Conservation (phyloP, 176 grass and related monocot genomes). For the Olyra latifolia region DNA sequence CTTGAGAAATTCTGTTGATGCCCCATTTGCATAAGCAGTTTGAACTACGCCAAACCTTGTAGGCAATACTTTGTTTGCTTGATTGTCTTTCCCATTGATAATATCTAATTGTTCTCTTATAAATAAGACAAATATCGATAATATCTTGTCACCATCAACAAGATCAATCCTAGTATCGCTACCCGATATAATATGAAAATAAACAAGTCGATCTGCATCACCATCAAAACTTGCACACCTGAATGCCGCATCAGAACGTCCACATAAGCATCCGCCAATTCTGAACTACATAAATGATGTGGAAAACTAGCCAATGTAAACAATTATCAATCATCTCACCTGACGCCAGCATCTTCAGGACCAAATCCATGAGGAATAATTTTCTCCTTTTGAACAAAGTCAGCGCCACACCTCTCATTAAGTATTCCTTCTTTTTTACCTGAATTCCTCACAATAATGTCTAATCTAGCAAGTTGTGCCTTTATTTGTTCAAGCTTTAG, state of each 20-base stretch:
- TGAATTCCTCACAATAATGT: slow-evolving; percentile 69
- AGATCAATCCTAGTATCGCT: slow-evolving; percentile 68
- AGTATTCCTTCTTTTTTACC: slow-evolving; percentile 87
- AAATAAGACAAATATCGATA: slow-evolving; percentile 86
- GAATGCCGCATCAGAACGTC: slow-evolving; percentile 39
- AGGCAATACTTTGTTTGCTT: slow-evolving; percentile 41
- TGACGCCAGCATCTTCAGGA: slow-evolving; percentile 56
- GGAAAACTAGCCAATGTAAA: neutral
- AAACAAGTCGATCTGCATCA: slow-evolving; percentile 86
- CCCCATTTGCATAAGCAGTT: slow-evolving; percentile 97
- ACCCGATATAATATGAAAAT: slow-evolving; percentile 60
- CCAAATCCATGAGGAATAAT: slow-evolving; percentile 67
- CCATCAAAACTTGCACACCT: slow-evolving; percentile 97
- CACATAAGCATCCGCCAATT: slow-evolving; percentile 13
- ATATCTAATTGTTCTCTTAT: slow-evolving; percentile 80
- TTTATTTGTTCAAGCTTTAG: slow-evolving; percentile 70
- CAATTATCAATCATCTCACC: slow-evolving; percentile 26
- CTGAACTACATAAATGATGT: neutral
- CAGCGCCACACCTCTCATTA: slow-evolving; percentile 84
- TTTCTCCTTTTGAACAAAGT: slow-evolving; percentile 98
- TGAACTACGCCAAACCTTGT: slow-evolving; percentile 76
- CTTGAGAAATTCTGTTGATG: slow-evolving; percentile 72
- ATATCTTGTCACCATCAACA: slow-evolving; percentile 90
- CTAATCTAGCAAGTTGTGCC: slow-evolving; percentile 44
- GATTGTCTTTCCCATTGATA: slow-evolving; percentile 39